phyloP scores from a whole-genome alignment of 208 protist genomes.

The Tritrichomonas foetus region DNA sequence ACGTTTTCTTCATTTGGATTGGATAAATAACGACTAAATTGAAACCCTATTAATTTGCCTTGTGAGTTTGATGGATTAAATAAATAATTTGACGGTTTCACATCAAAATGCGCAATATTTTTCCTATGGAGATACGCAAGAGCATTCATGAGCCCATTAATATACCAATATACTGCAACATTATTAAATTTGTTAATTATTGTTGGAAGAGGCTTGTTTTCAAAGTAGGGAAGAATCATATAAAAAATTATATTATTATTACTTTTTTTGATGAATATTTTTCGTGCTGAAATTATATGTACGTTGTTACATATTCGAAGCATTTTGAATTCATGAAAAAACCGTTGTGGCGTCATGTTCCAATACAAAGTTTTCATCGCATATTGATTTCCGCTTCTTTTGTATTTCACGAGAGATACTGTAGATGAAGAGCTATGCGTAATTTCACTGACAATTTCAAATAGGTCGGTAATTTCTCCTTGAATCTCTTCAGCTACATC shows the following conservation, averaged over 20 bases:
- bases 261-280: background rate
- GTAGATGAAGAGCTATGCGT: background rate
- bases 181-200: background rate
- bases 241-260: background rate
- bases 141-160: background rate
- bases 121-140: background rate
- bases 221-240: background rate
- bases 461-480: background rate
- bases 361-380: background rate
- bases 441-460: background rate
- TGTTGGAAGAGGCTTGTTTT: background rate
- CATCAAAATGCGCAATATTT: background rate
- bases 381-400: background rate
- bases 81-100: constrained; percentile 40
- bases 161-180: background rate
- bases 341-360: background rate
- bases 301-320: background rate
- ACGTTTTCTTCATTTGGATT: background rate
- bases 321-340: background rate
- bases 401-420: background rate
- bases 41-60: constrained; percentile 40
- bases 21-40: background rate
- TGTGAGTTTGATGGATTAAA: background rate
- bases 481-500: no score
- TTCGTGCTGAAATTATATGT: background rate